Percentiles rank a stretch among this genome's conserved stretches.
phyloP scores from a whole-genome alignment of 1,139 yeast species.

The Magnusiomyces fungicola region DNA sequence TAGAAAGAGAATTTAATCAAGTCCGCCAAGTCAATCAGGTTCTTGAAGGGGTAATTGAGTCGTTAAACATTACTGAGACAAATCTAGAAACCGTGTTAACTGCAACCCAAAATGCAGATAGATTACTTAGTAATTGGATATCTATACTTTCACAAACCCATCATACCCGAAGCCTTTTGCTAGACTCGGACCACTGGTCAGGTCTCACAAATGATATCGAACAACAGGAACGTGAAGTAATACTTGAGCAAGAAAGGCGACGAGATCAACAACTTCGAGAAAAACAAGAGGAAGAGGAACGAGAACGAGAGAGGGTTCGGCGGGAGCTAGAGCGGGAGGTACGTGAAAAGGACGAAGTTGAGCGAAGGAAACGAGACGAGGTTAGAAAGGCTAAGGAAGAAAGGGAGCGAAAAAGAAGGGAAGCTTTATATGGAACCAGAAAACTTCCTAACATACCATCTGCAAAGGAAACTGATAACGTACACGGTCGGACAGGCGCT shows the following conservation, averaged over 20 bases:
- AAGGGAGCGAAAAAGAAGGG: neutral
- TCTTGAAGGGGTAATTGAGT: conserved; percentile 21
- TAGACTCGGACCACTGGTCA: conserved; percentile 28
- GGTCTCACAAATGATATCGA: conserved; percentile 24
- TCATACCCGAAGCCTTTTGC: conserved; percentile 29
- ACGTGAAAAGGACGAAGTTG: conserved; percentile 18
- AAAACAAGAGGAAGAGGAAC: conserved; percentile 20
- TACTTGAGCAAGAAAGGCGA: conserved; percentile 14
- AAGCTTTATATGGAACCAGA: neutral
- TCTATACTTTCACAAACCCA: conserved; percentile 32
- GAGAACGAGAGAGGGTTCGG: conserved; percentile 1
- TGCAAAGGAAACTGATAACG: no score
- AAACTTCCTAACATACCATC: neutral
- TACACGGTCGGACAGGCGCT: no score
- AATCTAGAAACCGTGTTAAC: conserved; percentile 22
- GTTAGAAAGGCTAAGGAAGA: neutral
- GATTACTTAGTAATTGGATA: conserved; percentile 30
- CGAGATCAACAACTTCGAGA: conserved; percentile 22
- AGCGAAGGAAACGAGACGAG: conserved; percentile 33
- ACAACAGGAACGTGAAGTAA: neutral
- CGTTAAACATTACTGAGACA: conserved; percentile 21
- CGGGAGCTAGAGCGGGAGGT: conserved; percentile 9
- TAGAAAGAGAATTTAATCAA: conserved; percentile 23
- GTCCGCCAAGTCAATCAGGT: conserved; percentile 23
- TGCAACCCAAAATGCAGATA: conserved; percentile 29